Evolutionary conservation across 768 basidiomycete genomes (phyloP).

Genomic region (Podaxis sp.): DNA sequence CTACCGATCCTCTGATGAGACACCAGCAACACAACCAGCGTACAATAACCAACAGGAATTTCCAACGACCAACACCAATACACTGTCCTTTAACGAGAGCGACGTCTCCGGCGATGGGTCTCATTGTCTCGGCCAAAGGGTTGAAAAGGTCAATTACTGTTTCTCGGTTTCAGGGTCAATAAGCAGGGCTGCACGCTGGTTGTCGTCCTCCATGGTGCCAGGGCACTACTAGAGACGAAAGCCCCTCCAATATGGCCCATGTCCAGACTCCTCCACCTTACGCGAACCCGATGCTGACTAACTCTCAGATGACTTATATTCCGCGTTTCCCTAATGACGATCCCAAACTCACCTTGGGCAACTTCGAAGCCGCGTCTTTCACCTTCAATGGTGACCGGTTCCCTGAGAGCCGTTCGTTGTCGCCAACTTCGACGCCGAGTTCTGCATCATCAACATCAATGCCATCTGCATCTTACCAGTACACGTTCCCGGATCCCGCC

Average conservation of each 20-base stretch:
- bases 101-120: slow-evolving; percentile 23
- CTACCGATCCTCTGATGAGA: slow-evolving; percentile 49
- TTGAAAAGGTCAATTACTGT: slow-evolving; percentile 11
- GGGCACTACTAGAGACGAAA: background rate
- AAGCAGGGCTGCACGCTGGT: background rate
- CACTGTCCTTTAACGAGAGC: slow-evolving; percentile 27
- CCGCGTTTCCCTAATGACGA: slow-evolving; percentile 27
- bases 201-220: slow-evolving; percentile 1
- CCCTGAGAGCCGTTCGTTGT: slow-evolving; percentile 64
- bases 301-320: slow-evolving; percentile 35
- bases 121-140: slow-evolving; percentile 13
- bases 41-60: slow-evolving; percentile 32
- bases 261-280: background rate
- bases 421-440: slow-evolving; percentile 61
- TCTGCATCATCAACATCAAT: slow-evolving; percentile 63
- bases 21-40: slow-evolving; percentile 39
- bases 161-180: background rate
- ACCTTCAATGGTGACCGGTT: slow-evolving; percentile 22
- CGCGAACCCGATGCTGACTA: slow-evolving; percentile 21
- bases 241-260: background rate
- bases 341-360: slow-evolving; percentile 22
- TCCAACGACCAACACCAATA: slow-evolving; percentile 46
- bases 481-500: slow-evolving; percentile 56
- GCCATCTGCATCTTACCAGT: slow-evolving; percentile 60
- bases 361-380: slow-evolving; percentile 8